These are phyloP conservation scores for Calocera viscosa DNA, from an alignment of 768 basidiomycete species.

Conservation along the genomic window DNA sequence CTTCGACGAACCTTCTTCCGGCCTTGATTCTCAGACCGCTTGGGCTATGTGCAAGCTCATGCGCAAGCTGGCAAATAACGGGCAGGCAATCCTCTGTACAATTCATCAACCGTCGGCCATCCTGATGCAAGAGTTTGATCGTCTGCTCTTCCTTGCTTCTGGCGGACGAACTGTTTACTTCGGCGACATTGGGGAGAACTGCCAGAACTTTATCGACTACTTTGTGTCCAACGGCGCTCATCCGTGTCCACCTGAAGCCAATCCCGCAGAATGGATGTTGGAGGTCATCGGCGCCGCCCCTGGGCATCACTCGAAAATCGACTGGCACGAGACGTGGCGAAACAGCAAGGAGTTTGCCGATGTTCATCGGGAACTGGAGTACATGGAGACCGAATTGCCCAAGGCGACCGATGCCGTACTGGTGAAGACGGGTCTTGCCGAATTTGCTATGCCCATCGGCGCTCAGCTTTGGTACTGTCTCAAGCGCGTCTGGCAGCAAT, in stretches of 20 bases:
- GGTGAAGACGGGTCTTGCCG: too few species aligned
- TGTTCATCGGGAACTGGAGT: conserved; percentile 41
- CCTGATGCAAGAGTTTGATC: conserved; percentile 76
- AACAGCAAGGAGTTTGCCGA: conserved; percentile 39
- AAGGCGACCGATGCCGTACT: too few species aligned
- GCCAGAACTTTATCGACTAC: conserved; percentile 55
- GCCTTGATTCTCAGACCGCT: conserved; percentile 35
- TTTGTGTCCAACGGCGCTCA: conserved; percentile 60
- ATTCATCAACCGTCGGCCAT: conserved; percentile 51
- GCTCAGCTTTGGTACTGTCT: too few species aligned
- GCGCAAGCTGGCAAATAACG: conserved; percentile 30
- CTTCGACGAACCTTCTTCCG: conserved; percentile 26
- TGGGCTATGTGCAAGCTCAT: conserved; percentile 32
- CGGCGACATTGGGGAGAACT: conserved; percentile 71
- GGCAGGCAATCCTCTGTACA: conserved; percentile 31
- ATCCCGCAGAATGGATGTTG: conserved; percentile 52
- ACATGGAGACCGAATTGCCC: conserved; percentile 33
- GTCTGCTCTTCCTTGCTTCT: conserved; percentile 39
- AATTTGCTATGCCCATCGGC: too few species aligned
- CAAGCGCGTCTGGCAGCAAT: too few species aligned
- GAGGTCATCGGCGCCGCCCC: conserved; percentile 78
- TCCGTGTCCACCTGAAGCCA: conserved; percentile 65
- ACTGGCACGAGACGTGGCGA: conserved; percentile 52
- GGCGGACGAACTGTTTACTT: conserved; percentile 93
- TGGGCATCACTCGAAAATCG: conserved; percentile 38